Evolutionary conservation across 345 rosid species (phyloP).

Genomic region (Pelargonium nanum): DNA sequence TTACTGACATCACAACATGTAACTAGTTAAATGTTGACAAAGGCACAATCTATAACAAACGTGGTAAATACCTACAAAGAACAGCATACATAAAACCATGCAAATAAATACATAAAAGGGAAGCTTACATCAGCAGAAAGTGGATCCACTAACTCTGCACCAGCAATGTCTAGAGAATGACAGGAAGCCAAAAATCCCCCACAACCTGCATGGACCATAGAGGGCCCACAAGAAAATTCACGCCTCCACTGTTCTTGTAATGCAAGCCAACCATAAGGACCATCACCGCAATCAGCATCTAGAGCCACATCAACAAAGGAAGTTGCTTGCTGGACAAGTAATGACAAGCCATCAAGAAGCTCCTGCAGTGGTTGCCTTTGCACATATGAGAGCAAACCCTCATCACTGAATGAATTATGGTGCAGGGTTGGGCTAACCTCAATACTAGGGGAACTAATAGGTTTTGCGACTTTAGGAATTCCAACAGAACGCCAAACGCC

Average conservation of each 20-base stretch:
- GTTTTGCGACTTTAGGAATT: conserved; percentile 69
- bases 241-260: conserved; percentile 94
- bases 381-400: conserved; percentile 66
- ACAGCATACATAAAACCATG: too few relatives aligned
- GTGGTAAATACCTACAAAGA: too few relatives aligned
- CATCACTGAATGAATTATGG: conserved; percentile 64
- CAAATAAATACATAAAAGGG: conserved; percentile 5
- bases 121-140: conserved; percentile 84
- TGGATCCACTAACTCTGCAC: conserved; percentile 87
- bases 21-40: too few relatives aligned
- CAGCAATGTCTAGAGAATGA: conserved; percentile 90
- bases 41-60: too few relatives aligned
- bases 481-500: conserved; percentile 96
- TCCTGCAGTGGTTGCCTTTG: conserved; percentile 90
- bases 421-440: conserved; percentile 66
- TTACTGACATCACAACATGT: background rate
- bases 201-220: conserved; percentile 95
- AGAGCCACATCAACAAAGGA: conserved; percentile 87
- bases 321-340: conserved; percentile 95
- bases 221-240: conserved; percentile 91
- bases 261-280: conserved; percentile 98
- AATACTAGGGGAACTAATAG: conserved; percentile 48
- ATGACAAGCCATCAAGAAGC: conserved; percentile 77
- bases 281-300: conserved; percentile 90
- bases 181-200: conserved; percentile 95